Evolutionary conservation across 805 yeast species (phyloP), one percentile per base, ranked within the genome.

Genomic region (Priceomyces melissophilus): DNA sequence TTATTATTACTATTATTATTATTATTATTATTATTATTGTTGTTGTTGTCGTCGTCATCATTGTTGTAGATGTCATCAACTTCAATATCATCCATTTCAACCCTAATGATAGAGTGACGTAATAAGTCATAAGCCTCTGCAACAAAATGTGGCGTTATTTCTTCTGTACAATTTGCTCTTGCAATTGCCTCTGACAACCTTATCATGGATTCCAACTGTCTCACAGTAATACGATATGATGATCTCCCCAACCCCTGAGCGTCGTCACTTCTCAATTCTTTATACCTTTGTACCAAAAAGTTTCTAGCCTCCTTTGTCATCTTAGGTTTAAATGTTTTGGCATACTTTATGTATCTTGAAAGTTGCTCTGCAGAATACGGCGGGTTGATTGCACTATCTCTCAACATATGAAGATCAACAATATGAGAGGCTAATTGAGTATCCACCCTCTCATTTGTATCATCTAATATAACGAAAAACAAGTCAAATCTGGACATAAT

Each of bases 401-500:
- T 78, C 45, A 77, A 75, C 90, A 89, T 88, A 61, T 91, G 99
- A 46, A 93, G 71, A 53, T 85, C 87, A 25, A 93, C 96, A 55
- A 93, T 93, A 60, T 93, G 98, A 27, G 82, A 76, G 0, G 99
- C 97, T 46, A 93, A 71, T 52, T 86, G 87, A 1, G 95, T 84
- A 60, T 93, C 99, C 32, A 89, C 77, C 50, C 82, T 77, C 56
- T 87, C 96, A 57, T 91, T 91, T 60, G 96, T 86, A 56, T 93
- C 98, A 64, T 91, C 99, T 48, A 93, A 71, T 39, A 93, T 84
- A 20, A 93, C 97, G 57, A 93, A 93, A 60, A 93, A 93, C 49
- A 93, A 67, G 65, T 93, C 99, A 61, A 93, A 93, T 66, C 99
- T 81, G 25, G 98, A 91, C 96, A 93, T 93, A 59, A 93, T 93